phyloP scores from a whole-genome alignment of 495 filamentous ascomycete genomes.

The Trichoderma virens region DNA sequence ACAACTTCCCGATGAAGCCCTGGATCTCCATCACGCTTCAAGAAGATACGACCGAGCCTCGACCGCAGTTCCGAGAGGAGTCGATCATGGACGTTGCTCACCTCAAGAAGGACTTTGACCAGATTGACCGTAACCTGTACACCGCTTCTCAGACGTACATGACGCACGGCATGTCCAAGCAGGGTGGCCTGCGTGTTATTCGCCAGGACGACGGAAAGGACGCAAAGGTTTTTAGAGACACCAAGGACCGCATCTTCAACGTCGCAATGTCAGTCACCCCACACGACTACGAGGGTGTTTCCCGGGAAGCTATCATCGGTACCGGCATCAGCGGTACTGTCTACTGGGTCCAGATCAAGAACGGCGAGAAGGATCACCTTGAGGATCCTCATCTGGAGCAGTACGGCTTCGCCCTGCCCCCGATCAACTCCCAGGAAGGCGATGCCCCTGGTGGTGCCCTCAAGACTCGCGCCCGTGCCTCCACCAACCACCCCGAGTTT shows the following conservation, averaged over 20 bases:
- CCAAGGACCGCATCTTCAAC: conserved; percentile 86
- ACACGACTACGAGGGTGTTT: conserved; percentile 33
- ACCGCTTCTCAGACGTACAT: conserved; percentile 88
- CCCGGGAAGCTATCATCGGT: conserved; percentile 72
- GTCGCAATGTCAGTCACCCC: conserved; percentile 67
- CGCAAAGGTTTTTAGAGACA: conserved; percentile 78
- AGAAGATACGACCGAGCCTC: conserved; percentile 35
- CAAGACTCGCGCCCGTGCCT: conserved; percentile 89
- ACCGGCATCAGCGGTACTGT: conserved; percentile 91
- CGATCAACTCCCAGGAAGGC: conserved; percentile 63
- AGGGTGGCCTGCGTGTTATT: conserved; percentile 84
- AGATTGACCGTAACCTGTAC: conserved; percentile 86
- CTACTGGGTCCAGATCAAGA: conserved; percentile 76
- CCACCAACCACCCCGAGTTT: conserved; percentile 77
- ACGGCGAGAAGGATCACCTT: conserved; percentile 62
- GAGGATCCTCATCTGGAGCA: conserved; percentile 64
- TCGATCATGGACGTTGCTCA: conserved; percentile 80
- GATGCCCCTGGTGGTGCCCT: conserved; percentile 81
- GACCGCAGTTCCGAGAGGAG: conserved; percentile 56
- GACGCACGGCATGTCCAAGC: conserved; percentile 85
- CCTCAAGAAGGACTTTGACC: conserved; percentile 95
- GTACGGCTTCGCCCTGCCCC: conserved; percentile 74
- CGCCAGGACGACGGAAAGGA: conserved; percentile 87
- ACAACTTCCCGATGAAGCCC: conserved; percentile 92
- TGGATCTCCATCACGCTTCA: conserved; percentile 72